Evolutionary conservation across 2,329 filamentous ascomycete species (phyloP), one percentile per base, ranked within the genome.

Genomic region (Monilinia aucupariae): DNA sequence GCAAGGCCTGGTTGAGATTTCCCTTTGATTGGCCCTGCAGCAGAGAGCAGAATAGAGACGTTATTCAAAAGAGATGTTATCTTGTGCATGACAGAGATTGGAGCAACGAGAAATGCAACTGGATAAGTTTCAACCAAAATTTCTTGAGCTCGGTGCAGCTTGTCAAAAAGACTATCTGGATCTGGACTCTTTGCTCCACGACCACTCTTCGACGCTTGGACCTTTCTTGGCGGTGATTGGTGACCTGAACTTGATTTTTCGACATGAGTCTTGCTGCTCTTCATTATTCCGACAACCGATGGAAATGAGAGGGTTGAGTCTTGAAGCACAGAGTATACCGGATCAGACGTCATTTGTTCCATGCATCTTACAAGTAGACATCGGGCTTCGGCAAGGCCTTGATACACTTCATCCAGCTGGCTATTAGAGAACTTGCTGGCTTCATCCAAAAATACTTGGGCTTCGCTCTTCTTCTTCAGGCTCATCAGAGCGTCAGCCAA

Each of bases 261-360:
- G 49, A 60, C 63, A 34, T 62, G 47, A 39, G 63, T 67, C 37
- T 69, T 63, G n/a, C 61, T 70, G 2, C 39, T 15, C 48, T 70
- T 74, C 1, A 64, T 47, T 12, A 59, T 43, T 13, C 68, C 68
- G 10, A 67, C 51, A 3, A 93, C 79, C 0, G 90, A 86, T 1
- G 92, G 91, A 64, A 93, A 88, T 0, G 92, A 96, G 32, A 97
- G 86, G 0, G 92, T 96, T 0, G 94, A 97, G 71, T 99, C 94
- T 52, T 93, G 90, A 20, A 97, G 82, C 12, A 93, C 89, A 22
- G 91, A 96, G 74, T 93, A 96, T 4, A 94, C 88, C 3, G 92
- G 87, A 74, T 96, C 90, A 5, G 83, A 82, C 15, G 86, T 82
- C 79, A 96, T 90, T 70, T 88, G 82, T 53, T 88, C 84, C 70